A percentile compares a stretch with the other conserved stretches of the same genome.
These are phyloP conservation scores for Scortechinia acanthostroma DNA, from an alignment of 2,329 filamentous ascomycete species.

Conservation along the genomic window DNA sequence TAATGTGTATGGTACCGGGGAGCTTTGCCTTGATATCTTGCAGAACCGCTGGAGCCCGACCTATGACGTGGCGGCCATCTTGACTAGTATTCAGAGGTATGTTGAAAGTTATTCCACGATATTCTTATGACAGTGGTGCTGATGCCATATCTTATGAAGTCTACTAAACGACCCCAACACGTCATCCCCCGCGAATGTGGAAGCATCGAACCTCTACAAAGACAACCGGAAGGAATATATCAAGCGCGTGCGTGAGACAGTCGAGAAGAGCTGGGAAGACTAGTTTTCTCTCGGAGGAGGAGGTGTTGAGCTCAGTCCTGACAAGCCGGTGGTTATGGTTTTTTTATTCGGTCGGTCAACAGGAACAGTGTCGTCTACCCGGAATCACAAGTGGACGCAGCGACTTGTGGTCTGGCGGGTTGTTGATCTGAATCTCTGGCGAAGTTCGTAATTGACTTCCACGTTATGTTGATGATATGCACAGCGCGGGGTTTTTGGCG, in stretches of 20 bases:
- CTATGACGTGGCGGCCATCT: slow-evolving; percentile 91
- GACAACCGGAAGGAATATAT: slow-evolving; percentile 95
- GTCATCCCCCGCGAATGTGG: slow-evolving; percentile 94
- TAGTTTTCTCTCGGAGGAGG: slow-evolving; percentile 26
- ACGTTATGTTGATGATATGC: slow-evolving; percentile 1
- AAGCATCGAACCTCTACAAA: slow-evolving; percentile 96
- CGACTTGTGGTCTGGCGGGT: too few species aligned
- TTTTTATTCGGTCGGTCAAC: too few species aligned
- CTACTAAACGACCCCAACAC: slow-evolving; percentile 96
- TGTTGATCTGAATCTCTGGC: too few species aligned
- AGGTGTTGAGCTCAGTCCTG: too few species aligned
- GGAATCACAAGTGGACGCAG: too few species aligned
- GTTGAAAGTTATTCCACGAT: slow-evolving; percentile 6
- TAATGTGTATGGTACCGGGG: slow-evolving; percentile 94
- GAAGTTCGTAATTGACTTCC: too few species aligned
- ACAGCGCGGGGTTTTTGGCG: slow-evolving; percentile 2
- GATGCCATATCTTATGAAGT: slow-evolving; percentile 35
- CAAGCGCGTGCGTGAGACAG: slow-evolving; percentile 89
- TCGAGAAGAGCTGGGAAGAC: slow-evolving; percentile 99
- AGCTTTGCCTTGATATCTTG: slow-evolving; percentile 91
- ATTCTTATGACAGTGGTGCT: too few species aligned
- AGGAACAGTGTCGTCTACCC: too few species aligned
- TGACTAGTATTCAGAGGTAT: slow-evolving; percentile 96
- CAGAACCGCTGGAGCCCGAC: slow-evolving; percentile 98
- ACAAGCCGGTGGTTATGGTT: background rate